A percentile compares a stretch with the other conserved stretches of the same genome.
Evolutionary conservation across 768 basidiomycete species (phyloP).

Genomic region (Tricholoma matsutake): DNA sequence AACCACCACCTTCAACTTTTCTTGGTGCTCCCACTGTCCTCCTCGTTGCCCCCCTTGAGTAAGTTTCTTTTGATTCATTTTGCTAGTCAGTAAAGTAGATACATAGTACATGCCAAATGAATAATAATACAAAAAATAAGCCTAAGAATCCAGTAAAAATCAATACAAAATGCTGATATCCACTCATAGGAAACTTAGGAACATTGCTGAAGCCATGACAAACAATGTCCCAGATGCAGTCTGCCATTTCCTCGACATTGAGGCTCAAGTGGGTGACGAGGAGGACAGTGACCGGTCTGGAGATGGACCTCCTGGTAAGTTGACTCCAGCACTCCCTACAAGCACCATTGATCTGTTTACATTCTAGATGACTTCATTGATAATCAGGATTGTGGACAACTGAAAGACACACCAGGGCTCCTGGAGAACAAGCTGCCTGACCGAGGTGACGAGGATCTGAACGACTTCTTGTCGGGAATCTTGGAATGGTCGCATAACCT

Average conservation of each 20-base stretch:
- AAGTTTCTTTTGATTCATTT: background rate
- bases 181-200: conserved; percentile 1
- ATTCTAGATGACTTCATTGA: conserved; percentile 6
- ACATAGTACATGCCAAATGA: background rate
- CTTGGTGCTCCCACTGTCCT: background rate
- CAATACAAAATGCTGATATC: background rate
- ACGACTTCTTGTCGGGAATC: background rate
- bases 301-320: conserved; percentile 1
- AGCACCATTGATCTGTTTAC: no score
- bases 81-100: background rate
- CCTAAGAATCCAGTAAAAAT: background rate
- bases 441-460: background rate
- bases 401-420: background rate
- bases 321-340: background rate
- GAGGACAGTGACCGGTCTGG: background rate
- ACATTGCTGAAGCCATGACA: conserved; percentile 1
- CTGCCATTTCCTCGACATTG: background rate
- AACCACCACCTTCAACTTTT: background rate
- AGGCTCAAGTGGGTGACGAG: conserved; percentile 1
- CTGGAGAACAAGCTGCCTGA: background rate
- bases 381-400: background rate
- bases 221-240: background rate
- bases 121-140: background rate
- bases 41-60: background rate
- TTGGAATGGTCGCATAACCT: background rate